Evolutionary conservation across 768 basidiomycete genomes (phyloP).

Genomic region (Mycena vitilis): DNA sequence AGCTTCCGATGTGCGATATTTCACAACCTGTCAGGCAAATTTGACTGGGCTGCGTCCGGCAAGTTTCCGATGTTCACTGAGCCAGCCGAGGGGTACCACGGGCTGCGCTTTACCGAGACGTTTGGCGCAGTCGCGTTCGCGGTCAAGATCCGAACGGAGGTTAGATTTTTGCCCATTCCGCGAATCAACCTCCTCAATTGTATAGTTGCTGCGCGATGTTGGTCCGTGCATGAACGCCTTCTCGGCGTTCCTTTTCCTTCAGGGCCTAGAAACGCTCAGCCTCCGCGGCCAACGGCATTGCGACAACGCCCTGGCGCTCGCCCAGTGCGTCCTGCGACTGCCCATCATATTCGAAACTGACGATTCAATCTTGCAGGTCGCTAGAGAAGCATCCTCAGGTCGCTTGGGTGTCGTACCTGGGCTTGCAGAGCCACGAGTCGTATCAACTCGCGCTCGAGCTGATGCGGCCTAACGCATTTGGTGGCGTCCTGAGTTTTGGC

Average conservation of each 20-base stretch:
- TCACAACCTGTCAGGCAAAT: conserved; percentile 51
- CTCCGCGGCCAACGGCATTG: conserved; percentile 78
- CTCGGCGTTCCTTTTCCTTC: conserved; percentile 78
- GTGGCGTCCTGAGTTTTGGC: conserved; percentile 85
- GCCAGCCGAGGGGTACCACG: conserved; percentile 83
- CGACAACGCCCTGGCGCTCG: conserved; percentile 77
- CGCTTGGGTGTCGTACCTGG: conserved; percentile 84
- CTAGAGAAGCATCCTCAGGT: conserved; percentile 75
- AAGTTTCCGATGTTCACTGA: conserved; percentile 81
- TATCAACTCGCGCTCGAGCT: conserved; percentile 68
- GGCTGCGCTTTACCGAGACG: conserved; percentile 70
- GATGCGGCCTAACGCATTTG: conserved; percentile 66
- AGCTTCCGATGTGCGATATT: neutral
- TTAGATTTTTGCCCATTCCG: conserved; percentile 20
- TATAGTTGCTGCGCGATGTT: conserved; percentile 70
- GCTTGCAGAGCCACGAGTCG: conserved; percentile 70
- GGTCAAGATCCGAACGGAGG: conserved; percentile 70
- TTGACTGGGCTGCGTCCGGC: conserved; percentile 77
- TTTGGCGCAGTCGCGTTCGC: conserved; percentile 77
- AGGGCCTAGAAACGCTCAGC: conserved; percentile 82
- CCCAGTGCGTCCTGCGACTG: conserved; percentile 50
- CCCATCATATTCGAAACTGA: neutral
- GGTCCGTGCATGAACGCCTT: conserved; percentile 78
- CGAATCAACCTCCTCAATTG: neutral
- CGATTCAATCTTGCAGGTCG: conserved; percentile 47